phyloP scores from a whole-genome alignment of 495 filamentous ascomycete genomes.

The Neurospora discreta region DNA sequence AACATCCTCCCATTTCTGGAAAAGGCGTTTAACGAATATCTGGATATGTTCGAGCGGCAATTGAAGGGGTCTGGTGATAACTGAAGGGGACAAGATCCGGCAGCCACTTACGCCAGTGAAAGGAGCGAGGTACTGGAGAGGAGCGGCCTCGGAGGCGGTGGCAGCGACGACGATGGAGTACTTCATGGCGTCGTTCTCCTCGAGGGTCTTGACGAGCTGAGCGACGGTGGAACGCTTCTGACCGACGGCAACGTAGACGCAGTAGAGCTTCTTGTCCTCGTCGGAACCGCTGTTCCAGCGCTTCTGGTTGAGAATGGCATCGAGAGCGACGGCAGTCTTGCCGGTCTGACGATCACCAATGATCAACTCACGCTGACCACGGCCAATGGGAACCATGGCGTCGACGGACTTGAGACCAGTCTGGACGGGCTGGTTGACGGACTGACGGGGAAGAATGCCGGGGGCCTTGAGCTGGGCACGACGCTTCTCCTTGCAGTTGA shows the following conservation, averaged over 20 bases:
- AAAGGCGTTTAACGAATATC: neutral
- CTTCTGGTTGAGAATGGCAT: conserved; percentile 98
- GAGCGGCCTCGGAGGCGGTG: conserved; percentile 93
- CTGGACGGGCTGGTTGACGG: conserved; percentile 97
- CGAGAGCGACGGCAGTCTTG: conserved; percentile 98
- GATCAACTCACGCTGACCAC: conserved; percentile 99
- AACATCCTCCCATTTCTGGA: neutral
- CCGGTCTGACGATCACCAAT: conserved; percentile 99
- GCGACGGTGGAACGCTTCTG: conserved; percentile 99
- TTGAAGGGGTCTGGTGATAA: neutral
- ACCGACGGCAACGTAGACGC: conserved; percentile 96
- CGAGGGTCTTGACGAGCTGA: conserved; percentile 97
- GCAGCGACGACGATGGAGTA: conserved; percentile 93
- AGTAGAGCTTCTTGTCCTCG: conserved; percentile 98
- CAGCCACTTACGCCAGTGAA: conserved; percentile 49
- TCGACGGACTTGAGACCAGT: conserved; percentile 99
- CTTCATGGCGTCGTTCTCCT: conserved; percentile 99
- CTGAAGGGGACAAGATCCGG: neutral
- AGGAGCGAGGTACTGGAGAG: conserved; percentile 89
- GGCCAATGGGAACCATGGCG: conserved; percentile 98
- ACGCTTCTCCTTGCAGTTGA: conserved; percentile 82
- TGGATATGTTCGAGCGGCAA: neutral
- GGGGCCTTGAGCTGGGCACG: conserved; percentile 99
- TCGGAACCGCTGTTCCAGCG: conserved; percentile 85
- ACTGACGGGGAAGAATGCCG: conserved; percentile 91